phyloP scores from a whole-genome alignment of 805 yeast species.

The Schwanniomyces pseudopolymorphus region DNA sequence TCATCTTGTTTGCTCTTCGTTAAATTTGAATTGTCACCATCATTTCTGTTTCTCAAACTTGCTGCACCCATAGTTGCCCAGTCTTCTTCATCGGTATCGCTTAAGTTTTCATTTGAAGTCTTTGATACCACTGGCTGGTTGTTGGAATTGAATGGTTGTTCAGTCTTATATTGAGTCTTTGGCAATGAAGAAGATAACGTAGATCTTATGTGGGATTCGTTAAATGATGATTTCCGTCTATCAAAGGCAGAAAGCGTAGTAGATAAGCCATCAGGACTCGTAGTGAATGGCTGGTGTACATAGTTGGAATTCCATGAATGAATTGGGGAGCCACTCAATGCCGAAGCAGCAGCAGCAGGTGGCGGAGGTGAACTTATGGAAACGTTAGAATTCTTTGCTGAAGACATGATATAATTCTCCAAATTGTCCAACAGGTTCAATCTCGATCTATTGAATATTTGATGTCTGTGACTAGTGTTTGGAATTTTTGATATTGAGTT shows the following conservation, averaged over 20 bases:
- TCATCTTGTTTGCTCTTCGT: constrained; percentile 11
- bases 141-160: background rate
- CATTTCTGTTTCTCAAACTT: constrained; percentile 42
- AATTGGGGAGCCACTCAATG: constrained; percentile 21
- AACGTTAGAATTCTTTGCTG: constrained; percentile 36
- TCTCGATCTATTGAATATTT: constrained; percentile 37
- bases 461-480: constrained; percentile 26
- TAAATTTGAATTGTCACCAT: constrained; percentile 8
- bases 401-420: constrained; percentile 40
- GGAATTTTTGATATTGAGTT: constrained; percentile 12
- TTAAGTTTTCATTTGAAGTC: constrained; percentile 2
- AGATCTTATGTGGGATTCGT: constrained; percentile 36
- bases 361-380: constrained; percentile 37
- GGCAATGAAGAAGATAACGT: constrained; percentile 24
- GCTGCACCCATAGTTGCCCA: constrained; percentile 92
- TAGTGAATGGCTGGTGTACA: constrained; percentile 7
- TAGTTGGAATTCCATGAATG: constrained; percentile 15
- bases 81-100: constrained; percentile 95
- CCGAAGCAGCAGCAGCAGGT: constrained; percentile 15
- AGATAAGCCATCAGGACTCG: constrained; percentile 18
- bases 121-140: background rate
- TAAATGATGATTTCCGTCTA: constrained; percentile 41
- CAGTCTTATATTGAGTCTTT: constrained; percentile 4
- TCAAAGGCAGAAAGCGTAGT: constrained; percentile 17
- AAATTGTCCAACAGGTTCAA: constrained; percentile 42